Percentiles rank a stretch among this genome's conserved stretches.
These are phyloP conservation scores for Grosmannia penicillata DNA, from an alignment of 2,329 filamentous ascomycete species.

Conservation along the genomic window DNA sequence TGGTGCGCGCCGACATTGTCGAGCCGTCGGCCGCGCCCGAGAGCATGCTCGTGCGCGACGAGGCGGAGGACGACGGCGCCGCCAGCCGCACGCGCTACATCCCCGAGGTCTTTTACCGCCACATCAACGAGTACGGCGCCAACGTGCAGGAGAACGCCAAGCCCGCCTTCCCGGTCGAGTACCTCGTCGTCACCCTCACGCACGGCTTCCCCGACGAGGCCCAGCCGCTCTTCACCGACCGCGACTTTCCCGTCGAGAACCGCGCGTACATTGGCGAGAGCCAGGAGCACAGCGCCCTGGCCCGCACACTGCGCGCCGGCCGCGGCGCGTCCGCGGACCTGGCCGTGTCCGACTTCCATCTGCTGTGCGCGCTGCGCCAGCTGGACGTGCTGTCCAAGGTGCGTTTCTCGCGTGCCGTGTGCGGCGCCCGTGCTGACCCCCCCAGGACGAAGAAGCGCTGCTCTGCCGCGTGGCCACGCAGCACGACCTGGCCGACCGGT, in stretches of 20 bases:
- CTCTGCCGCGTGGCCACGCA: constrained; percentile 73
- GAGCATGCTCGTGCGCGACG: constrained; percentile 86
- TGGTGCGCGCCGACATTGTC: constrained; percentile 88
- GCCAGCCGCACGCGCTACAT: constrained; percentile 69
- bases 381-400: constrained; percentile 80
- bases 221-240: constrained; percentile 59
- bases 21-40: constrained; percentile 88
- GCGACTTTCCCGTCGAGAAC: constrained; percentile 84
- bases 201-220: constrained; percentile 83
- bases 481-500: constrained; percentile 66
- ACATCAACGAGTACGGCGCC: constrained; percentile 89
- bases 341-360: constrained; percentile 81
- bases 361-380: constrained; percentile 73
- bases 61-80: constrained; percentile 67
- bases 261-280: constrained; percentile 72
- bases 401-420: constrained; percentile 15
- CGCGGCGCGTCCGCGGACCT: constrained; percentile 36
- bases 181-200: constrained; percentile 86
- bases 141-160: constrained; percentile 97
- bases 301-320: constrained; percentile 51
- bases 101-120: constrained; percentile 91
- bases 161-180: constrained; percentile 90
- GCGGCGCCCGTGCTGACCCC: neutral
- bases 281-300: constrained; percentile 59
- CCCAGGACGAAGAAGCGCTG: constrained; percentile 74